Base-by-base conservation (phyloP, 768 basidiomycete genomes). In the Podaxis carcinomalis region DNA sequence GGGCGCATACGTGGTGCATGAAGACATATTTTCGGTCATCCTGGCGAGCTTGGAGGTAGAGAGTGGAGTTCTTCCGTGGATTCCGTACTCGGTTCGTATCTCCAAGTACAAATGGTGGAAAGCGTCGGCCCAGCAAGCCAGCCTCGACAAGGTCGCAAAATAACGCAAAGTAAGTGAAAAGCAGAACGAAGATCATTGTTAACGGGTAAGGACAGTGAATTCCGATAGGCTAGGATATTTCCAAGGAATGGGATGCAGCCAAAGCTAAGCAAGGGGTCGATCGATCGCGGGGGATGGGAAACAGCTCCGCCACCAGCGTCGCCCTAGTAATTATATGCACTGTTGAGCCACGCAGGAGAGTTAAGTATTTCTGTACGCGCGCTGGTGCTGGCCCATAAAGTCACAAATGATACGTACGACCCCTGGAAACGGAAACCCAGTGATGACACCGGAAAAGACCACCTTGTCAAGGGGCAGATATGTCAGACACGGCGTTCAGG, bases 1-100 rank as follows among this genome's bases (percentile, higher is more conserved):
- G 36, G 14, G 32, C 27, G 69, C 79, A 51, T 67, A 80, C 81
- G 70, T 79, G 76, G 59, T 83, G 80, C 78, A 82, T 80, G 61
- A 82, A 80, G 16, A 82, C 78, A 65, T 80, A 80, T 73, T 79
- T 81, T 4, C 72, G 68, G n/a, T 74, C 74, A 66, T 74, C 77
- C 49, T 73, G 72, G 14, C 64, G 53, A 25, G 69, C 69, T 59
- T 70, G 62, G 51, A 72, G 69, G 1, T 54, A 13, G 25, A 52
- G 19, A 49, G 56, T 37, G 52, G 44, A 14, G 35, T 55, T 36
- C 23, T 36, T 54, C 25, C 13, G 19, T 1, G 40, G 21, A 23
- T 11, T 51, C 25, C 16, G 36, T 35, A 11, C 28, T 5, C 21
- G 42, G 46, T 53, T 42, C 32, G 51, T 14, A 49, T 23, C 21